A percentile compares a stretch with the other conserved stretches of the same genome.
Evolutionary conservation across 805 yeast genomes (phyloP).

Genomic region (Brettanomyces bruxellensis): DNA sequence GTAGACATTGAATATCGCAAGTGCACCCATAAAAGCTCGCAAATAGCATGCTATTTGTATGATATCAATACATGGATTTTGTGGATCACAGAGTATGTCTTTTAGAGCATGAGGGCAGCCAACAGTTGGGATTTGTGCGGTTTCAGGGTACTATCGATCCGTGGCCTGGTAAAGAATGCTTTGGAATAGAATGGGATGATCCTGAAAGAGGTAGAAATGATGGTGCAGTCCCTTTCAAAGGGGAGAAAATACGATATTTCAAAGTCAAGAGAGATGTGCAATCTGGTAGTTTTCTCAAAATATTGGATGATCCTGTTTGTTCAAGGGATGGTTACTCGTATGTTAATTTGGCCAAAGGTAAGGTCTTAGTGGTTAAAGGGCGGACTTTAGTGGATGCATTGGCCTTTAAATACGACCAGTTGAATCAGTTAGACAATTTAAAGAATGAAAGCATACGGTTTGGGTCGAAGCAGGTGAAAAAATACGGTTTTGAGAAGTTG

Average conservation of each 20-base stretch:
- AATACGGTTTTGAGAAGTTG: conserved; percentile 56
- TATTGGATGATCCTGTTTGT: neutral
- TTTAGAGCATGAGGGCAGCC: conserved; percentile 13
- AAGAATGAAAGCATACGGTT: conserved; percentile 26
- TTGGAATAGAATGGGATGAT: conserved; percentile 87
- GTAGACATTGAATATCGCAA: too few species aligned
- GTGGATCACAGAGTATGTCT: conserved; percentile 21
- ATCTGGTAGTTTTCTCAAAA: conserved; percentile 59
- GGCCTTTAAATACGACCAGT: conserved; percentile 2
- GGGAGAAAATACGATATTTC: conserved; percentile 38
- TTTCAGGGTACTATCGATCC: conserved; percentile 51
- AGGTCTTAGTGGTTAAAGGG: conserved; percentile 17
- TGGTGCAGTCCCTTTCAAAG: conserved; percentile 46
- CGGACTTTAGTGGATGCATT: conserved; percentile 40
- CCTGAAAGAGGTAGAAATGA: conserved; percentile 50
- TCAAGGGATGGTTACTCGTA: neutral
- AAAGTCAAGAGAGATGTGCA: conserved; percentile 20
- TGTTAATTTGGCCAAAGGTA: conserved; percentile 18
- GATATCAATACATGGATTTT: neutral
- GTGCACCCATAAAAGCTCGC: too few species aligned
- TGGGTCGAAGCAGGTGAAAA: conserved; percentile 51
- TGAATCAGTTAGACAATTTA: conserved; percentile 7
- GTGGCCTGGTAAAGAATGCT: conserved; percentile 51
- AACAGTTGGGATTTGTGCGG: conserved; percentile 49
- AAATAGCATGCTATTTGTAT: too few species aligned